Base-by-base conservation (phyloP, 2,329 filamentous ascomycete species). In the Epichloe festucae region DNA sequence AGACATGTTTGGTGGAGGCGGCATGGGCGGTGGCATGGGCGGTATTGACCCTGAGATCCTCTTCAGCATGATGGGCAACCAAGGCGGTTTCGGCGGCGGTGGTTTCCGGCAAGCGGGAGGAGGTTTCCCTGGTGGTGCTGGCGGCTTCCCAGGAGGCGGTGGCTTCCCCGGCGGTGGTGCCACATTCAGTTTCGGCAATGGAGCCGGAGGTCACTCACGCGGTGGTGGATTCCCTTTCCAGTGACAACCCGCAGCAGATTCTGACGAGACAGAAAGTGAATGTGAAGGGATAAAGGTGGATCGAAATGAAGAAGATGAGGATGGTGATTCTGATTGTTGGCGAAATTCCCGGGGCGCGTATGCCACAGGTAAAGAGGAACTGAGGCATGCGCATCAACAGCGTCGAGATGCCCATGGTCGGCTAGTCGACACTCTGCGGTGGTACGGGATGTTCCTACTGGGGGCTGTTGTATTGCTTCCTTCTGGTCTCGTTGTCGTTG, bases 51-150 rank as follows among this genome's bases (percentile, higher is more conserved):
- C 84, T 19, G 85, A 87, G 66, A 83, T 89, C 57, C 72, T 90
- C 27, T 89, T 89, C 72, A 87, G 84, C 69, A 89, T 89, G 84
- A 89, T 89, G 83, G 85, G 85, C 53, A 75, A 76, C 58, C 78
- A 79, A 56, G 78, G 73, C 23, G 74, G 74, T 43, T 78, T 78
- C 47, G 76, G 76, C 39, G 76, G 76, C 19, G 54, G 72, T 52
- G 74, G 74, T 41, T 75, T 74, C 59, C 73, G 76, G 46, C 70
- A 69, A 47, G 71, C 70, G 42, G 70, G 75, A 42, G 70, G 75
- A 46, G 78, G 79, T 17, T 75, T 76, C 66, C 70, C 69, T 19
- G 67, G 69, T 5, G 71, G 76, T 38, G 60, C 72, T 65, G 77
- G 77, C 46, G 75, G 77, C 19, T 73, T 72, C 62, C 66, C 63